phyloP scores from a whole-genome alignment of 345 rosid species.

The Brassica carinata region DNA sequence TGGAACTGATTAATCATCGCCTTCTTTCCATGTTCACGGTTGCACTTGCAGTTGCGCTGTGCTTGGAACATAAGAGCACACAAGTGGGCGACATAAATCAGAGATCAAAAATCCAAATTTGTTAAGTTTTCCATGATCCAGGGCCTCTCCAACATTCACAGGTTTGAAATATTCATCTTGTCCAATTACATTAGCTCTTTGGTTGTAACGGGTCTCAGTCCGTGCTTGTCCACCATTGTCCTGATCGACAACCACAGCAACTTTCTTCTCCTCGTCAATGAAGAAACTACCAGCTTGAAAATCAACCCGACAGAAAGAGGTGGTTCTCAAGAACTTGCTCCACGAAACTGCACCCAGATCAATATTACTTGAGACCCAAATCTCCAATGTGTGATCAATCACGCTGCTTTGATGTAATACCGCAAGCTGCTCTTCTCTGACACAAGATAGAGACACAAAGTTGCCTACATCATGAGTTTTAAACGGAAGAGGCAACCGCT shows the following conservation, averaged over 20 bases:
- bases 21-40: not conserved
- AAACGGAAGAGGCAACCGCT: not conserved
- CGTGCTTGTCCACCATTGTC: not conserved
- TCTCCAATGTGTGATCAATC: not conserved
- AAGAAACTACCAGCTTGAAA: not conserved
- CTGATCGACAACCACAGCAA: not conserved
- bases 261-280: not conserved
- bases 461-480: not conserved
- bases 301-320: not conserved
- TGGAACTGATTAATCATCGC: not conserved
- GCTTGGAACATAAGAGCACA: not conserved
- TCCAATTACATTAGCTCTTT: not conserved
- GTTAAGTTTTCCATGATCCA: not conserved
- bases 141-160: not conserved
- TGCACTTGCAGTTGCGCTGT: not conserved
- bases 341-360: not conserved
- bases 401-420: not conserved
- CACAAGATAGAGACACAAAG: not conserved
- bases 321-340: not conserved
- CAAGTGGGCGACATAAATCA: not conserved
- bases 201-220: not conserved
- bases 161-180: not conserved
- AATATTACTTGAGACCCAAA: constrained; percentile 9
- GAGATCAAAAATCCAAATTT: not conserved
- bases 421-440: constrained; percentile 4